Conservation (phyloP, 192 early-diverging fungal species). For the Phlyctochytrium planicorne region DNA sequence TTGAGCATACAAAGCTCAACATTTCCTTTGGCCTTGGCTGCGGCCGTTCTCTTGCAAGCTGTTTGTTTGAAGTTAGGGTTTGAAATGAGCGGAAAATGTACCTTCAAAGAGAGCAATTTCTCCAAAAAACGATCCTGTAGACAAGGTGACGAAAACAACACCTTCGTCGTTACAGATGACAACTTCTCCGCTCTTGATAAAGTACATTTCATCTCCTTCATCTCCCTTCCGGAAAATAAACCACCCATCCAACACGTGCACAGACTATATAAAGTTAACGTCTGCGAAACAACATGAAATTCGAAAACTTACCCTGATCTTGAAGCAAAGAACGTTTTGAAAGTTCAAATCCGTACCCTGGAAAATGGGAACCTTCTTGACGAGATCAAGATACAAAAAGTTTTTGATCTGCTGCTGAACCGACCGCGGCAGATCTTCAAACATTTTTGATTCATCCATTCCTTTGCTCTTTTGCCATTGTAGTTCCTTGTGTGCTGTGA, state of each 20-base stretch:
- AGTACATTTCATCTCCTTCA: slow-evolving; percentile 39
- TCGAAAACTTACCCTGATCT: slow-evolving; percentile 30
- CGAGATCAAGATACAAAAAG: slow-evolving; percentile 32
- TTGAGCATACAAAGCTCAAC: slow-evolving; percentile 34
- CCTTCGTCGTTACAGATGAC: slow-evolving; percentile 29
- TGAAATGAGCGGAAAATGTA: slow-evolving; percentile 1
- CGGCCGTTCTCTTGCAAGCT: slow-evolving; percentile 35
- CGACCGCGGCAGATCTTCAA: slow-evolving; percentile 29
- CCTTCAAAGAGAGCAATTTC: slow-evolving; percentile 37
- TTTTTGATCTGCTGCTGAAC: slow-evolving; percentile 42
- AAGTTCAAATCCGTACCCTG: slow-evolving; percentile 29
- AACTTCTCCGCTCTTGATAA: slow-evolving; percentile 32
- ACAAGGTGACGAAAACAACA: slow-evolving; percentile 22
- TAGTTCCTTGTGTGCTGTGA: slow-evolving; percentile 35
- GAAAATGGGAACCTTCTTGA: slow-evolving; percentile 34
- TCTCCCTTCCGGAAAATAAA: slow-evolving; percentile 36
- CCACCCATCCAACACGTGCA: slow-evolving; percentile 32
- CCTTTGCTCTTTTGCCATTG: slow-evolving; percentile 37
- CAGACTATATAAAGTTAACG: slow-evolving; percentile 7
- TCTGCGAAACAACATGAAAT: slow-evolving; percentile 2
- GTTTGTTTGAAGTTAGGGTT: background rate
- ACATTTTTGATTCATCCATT: slow-evolving; percentile 34
- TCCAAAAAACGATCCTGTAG: slow-evolving; percentile 22
- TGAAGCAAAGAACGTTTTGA: slow-evolving; percentile 32
- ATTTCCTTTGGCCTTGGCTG: slow-evolving; percentile 27